Base-by-base conservation (phyloP, 768 basidiomycete species). In the Paxillus involutus region DNA sequence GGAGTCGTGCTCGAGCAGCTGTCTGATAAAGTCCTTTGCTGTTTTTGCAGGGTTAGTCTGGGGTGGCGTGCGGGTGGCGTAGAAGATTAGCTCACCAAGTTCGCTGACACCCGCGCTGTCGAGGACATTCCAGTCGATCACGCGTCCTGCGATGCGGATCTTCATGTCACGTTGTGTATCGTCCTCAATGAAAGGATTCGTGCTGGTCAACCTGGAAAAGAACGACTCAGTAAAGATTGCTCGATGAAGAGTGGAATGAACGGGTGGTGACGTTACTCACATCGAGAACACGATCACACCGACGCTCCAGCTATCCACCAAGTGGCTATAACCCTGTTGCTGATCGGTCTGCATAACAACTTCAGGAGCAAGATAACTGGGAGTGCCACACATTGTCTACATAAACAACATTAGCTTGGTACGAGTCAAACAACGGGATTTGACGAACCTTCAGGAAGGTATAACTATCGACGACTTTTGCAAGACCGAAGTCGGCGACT, bases 251-350 rank as follows among this genome's bases (percentile, higher is more conserved):
- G 14, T n/a, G 11, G 6, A 49, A 49, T 10, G 7, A 32, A 11
- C 11, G 32, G 9, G 9, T 32, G 17, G 42, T 58, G 24, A 24
- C n/a, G 26, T 26, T 11, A 67, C 84, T 56, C 63, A 94, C 94
- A 93, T 94, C 21, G 88, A 88, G 63, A 88, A 98, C 1, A 98
- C 82, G 49, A 98, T 97, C 19, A 97, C 93, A 6, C 97, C 96
- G 11, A 94, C 83, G 44, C 92, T 95, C 94, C 94, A 99, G 58
- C 91, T 93, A 66, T 99, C 97, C 47, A 98, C 97, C 17, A 89
- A 74, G 53, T 86, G 82, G 63, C 89, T 86, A 64, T 99, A 98
- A 3, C 94, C 95, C 52, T 17, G 82, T 74, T 29, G 63, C 29
- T 77, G 71, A 41, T 79, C 75, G 4, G 63, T 47, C 57, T 88